Evolutionary conservation across 2,329 filamentous ascomycete genomes (phyloP).

Genomic region (Hypomyces rosellus): DNA sequence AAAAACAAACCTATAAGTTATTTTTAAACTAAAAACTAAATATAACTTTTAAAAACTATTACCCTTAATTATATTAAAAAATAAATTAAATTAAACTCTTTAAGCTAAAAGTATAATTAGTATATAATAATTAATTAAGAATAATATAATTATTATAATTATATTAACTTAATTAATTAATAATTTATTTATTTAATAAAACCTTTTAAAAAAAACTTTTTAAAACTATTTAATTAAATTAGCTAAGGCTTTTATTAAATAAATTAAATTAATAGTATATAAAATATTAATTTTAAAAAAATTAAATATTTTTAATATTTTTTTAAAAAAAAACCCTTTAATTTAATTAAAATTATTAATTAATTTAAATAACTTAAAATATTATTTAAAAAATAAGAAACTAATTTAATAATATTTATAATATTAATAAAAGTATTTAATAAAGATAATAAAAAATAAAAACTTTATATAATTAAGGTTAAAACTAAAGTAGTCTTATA

Average conservation of each 20-base stretch:
- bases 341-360: not conserved
- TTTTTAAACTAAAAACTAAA: not conserved
- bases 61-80: not conserved
- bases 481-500: not conserved
- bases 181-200: not conserved
- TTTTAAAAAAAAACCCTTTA: not conserved
- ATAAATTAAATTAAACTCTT: not conserved
- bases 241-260: not conserved
- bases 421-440: not conserved
- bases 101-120: not conserved
- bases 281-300: not conserved
- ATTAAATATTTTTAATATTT: not conserved
- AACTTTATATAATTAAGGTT: not conserved
- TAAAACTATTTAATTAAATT: not conserved
- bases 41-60: not conserved
- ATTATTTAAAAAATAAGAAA: not conserved
- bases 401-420: not conserved
- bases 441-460: not conserved
- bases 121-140: not conserved
- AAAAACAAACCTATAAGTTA: too few species aligned
- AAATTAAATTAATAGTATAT: not conserved
- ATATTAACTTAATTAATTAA: not conserved
- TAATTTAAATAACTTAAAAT: not conserved
- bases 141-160: not conserved
- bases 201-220: not conserved